These are phyloP conservation scores for Phellopilus nigrolimitatus DNA, from an alignment of 1,284 basidiomycete genomes.

Conservation along the genomic window DNA sequence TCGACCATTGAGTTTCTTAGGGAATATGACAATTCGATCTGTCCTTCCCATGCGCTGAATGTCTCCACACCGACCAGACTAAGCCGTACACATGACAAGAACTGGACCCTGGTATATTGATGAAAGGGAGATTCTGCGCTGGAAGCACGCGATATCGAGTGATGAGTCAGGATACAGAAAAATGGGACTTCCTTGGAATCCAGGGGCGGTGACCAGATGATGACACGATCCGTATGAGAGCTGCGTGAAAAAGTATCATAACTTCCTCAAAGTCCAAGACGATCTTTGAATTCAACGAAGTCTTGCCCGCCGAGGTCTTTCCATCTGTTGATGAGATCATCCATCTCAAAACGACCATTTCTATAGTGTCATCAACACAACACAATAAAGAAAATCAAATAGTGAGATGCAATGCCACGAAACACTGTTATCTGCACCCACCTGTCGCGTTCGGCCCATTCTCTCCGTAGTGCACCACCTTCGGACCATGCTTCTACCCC, in stretches of 20 bases:
- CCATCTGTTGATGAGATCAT: conserved; percentile 41
- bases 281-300: conserved; percentile 46
- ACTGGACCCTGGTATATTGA: neutral
- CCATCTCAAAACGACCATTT: conserved; percentile 48
- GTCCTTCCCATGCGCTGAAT: neutral
- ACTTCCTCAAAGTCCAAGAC: conserved; percentile 43
- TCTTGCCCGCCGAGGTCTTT: conserved; percentile 39
- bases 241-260: neutral
- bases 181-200: neutral
- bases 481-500: neutral
- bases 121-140: neutral
- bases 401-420: conserved; percentile 48
- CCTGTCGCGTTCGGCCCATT: conserved; percentile 10
- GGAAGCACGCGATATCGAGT: neutral
- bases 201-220: neutral
- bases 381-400: conserved; percentile 32
- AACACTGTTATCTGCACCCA: conserved; percentile 18
- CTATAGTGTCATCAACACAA: conserved; percentile 29
- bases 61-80: neutral
- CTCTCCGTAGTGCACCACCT: conserved; percentile 4
- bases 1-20: too few relatives aligned
- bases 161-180: neutral
- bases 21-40: too few relatives aligned
- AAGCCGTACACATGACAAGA: neutral
- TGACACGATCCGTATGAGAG: neutral